phyloP scores from a whole-genome alignment of 2,329 filamentous ascomycete species.

The Fusarium ambrosium region DNA sequence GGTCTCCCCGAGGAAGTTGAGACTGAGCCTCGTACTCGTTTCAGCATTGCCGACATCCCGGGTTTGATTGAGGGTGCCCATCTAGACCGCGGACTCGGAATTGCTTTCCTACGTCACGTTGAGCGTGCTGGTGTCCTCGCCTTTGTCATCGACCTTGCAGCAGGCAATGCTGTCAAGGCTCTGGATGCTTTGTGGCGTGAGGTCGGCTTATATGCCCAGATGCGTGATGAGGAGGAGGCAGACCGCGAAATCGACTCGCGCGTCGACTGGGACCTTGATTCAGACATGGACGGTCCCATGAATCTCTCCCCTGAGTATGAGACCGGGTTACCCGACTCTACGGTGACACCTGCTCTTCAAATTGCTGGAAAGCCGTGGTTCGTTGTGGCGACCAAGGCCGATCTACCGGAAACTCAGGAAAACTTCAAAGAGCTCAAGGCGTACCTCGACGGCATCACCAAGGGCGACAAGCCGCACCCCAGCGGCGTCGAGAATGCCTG shows the following conservation, averaged over 20 bases:
- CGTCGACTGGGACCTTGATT: conserved; percentile 71
- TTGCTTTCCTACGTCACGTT: conserved; percentile 93
- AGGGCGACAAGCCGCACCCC: conserved; percentile 77
- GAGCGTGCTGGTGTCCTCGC: conserved; percentile 93
- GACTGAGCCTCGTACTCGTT: conserved; percentile 76
- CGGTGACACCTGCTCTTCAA: conserved; percentile 62
- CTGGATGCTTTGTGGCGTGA: conserved; percentile 90
- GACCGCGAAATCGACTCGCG: conserved; percentile 70
- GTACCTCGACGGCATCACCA: conserved; percentile 78
- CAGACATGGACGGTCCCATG: conserved; percentile 52
- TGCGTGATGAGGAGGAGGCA: conserved; percentile 79
- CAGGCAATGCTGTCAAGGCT: conserved; percentile 82
- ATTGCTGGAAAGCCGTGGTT: conserved; percentile 98
- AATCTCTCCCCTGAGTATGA: conserved; percentile 42
- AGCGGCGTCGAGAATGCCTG: conserved; percentile 72
- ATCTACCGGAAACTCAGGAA: conserved; percentile 81
- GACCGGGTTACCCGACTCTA: conserved; percentile 15
- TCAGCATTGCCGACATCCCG: conserved; percentile 96
- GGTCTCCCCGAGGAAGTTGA: conserved; percentile 59
- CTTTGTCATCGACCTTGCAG: conserved; percentile 89
- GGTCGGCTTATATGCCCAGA: conserved; percentile 86
- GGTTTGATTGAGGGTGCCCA: conserved; percentile 94
- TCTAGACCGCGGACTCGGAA: conserved; percentile 89
- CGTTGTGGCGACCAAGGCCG: conserved; percentile 93
- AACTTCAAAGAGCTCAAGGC: conserved; percentile 79